Conservation (phyloP, 192 early-diverging fungal species). For the Rhizophagus clarus region DNA sequence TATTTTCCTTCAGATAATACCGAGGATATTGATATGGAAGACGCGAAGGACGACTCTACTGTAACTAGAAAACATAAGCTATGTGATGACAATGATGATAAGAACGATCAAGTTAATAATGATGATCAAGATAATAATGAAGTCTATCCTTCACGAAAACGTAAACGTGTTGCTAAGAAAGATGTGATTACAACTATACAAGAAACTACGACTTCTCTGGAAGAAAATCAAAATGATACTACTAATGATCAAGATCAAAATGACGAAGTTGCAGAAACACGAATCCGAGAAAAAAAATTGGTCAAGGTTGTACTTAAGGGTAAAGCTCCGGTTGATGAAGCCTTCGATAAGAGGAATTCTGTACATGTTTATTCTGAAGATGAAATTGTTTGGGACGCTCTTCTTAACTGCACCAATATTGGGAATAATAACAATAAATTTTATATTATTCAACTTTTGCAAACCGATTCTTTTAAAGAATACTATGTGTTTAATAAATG, state of each 20-base stretch:
- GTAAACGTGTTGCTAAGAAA: not conserved
- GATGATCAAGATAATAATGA: not conserved
- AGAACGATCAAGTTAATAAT: too few species aligned
- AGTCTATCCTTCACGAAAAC: conserved; percentile 2
- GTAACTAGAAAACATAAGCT: not conserved
- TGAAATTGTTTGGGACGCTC: conserved; percentile 53
- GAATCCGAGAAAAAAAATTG: conserved; percentile 29
- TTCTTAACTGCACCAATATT: conserved; percentile 74
- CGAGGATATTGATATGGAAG: not conserved
- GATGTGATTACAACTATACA: not conserved
- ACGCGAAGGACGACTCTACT: conserved; percentile 1
- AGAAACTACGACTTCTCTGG: not conserved
- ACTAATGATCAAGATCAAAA: not conserved
- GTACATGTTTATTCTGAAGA: conserved; percentile 39
- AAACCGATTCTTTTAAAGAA: conserved; percentile 21
- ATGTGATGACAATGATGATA: not conserved
- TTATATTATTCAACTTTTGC: conserved; percentile 66
- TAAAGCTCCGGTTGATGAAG: conserved; percentile 37
- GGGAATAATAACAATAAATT: conserved; percentile 75
- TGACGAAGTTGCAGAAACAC: conserved; percentile 14
- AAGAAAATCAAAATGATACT: not conserved
- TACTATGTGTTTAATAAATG: conserved; percentile 68
- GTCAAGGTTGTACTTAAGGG: conserved; percentile 31
- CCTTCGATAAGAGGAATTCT: not conserved
- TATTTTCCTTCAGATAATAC: conserved; percentile 27